phyloP scores from a whole-genome alignment of 305 asterid genomes.

The Solanum hybrid region DNA sequence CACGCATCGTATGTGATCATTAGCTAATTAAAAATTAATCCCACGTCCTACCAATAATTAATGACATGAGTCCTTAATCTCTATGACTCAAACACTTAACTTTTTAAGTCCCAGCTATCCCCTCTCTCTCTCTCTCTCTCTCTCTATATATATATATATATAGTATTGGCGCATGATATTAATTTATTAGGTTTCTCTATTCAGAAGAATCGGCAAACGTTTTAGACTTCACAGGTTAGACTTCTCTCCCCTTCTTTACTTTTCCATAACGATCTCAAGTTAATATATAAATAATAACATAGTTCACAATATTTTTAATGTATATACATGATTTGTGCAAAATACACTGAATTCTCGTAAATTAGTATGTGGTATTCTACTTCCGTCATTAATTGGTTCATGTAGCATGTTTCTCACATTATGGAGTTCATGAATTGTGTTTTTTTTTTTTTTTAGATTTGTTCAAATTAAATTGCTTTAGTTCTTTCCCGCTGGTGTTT shows the following conservation, averaged over 20 bases:
- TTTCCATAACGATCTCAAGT: background rate
- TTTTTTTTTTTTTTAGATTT: background rate
- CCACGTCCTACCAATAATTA: background rate
- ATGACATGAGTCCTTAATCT: background rate
- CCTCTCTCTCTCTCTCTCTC: too few relatives aligned
- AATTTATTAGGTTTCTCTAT: background rate
- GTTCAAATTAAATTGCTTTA: background rate
- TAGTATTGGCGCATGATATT: background rate
- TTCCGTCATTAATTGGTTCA: background rate
- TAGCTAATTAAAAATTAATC: background rate
- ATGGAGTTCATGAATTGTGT: background rate
- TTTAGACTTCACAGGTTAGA: background rate
- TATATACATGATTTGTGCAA: background rate
- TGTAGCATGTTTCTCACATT: background rate
- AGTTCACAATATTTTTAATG: background rate
- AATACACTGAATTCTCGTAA: background rate
- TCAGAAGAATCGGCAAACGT: background rate
- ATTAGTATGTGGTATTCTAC: background rate
- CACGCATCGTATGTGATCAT: background rate
- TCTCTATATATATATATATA: background rate
- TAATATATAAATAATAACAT: background rate
- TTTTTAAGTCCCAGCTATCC: background rate
- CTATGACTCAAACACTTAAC: background rate
- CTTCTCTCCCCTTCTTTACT: background rate
- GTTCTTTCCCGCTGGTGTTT: background rate